Conservation (phyloP, 208 protist genomes). For the Leptomonas pyrrhocoris region DNA sequence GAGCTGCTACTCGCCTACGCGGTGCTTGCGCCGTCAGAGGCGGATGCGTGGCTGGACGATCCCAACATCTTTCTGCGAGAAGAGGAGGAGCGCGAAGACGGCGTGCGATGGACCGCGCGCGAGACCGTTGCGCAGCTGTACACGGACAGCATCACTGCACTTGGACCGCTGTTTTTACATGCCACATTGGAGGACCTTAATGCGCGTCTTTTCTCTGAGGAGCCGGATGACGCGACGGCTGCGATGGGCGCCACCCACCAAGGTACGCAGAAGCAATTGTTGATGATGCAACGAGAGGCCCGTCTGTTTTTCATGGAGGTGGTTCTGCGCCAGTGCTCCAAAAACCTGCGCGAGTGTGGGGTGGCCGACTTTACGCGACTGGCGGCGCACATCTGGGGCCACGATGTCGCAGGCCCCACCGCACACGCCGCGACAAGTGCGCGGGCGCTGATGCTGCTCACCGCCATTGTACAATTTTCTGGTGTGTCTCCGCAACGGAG, state of each 20-base stretch:
- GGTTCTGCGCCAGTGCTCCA: conserved; percentile 35
- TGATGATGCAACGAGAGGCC: conserved; percentile 51
- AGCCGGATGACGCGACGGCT: not conserved
- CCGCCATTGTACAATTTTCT: conserved; percentile 36
- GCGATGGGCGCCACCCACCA: not conserved
- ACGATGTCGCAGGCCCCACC: conserved; percentile 28
- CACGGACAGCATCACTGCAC: conserved; percentile 24
- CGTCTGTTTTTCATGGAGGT: conserved; percentile 56
- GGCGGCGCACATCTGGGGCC: conserved; percentile 35
- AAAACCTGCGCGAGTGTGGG: conserved; percentile 35
- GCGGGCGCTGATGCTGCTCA: conserved; percentile 51
- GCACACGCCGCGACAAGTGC: conserved; percentile 36
- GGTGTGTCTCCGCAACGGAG: not conserved
- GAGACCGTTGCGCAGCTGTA: conserved; percentile 45
- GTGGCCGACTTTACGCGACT: conserved; percentile 40
- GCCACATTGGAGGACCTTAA: conserved; percentile 40
- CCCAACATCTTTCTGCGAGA: conserved; percentile 52
- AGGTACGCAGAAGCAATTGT: too few species aligned
- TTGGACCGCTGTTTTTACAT: conserved; percentile 54
- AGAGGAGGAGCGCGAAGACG: conserved; percentile 66
- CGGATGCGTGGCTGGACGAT: conserved; percentile 30
- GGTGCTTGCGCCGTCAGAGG: conserved; percentile 29
- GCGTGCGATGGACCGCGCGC: conserved; percentile 43
- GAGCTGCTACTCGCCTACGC: conserved; percentile 46
- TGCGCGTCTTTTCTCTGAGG: conserved; percentile 28